A percentile compares a stretch with the other conserved stretches of the same genome.
phyloP scores from a whole-genome alignment of 2,329 filamentous ascomycete species.

The Zymoseptoria brevis region DNA sequence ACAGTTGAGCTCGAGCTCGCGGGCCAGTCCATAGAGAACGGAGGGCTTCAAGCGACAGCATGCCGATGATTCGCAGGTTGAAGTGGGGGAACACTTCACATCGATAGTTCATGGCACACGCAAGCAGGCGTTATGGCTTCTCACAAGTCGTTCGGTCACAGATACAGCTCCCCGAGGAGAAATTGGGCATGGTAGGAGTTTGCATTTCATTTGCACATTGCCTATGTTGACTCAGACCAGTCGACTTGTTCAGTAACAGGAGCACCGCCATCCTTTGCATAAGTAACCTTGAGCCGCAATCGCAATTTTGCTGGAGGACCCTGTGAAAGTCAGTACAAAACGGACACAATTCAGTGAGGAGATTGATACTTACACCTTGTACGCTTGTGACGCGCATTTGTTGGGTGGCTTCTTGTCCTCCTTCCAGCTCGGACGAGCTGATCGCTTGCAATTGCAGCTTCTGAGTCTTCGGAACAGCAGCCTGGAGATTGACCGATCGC shows the following conservation, averaged over 20 bases:
- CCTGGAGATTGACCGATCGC: conserved; percentile 74
- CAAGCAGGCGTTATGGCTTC: too few species aligned
- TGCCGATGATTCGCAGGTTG: too few species aligned
- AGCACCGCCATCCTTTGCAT: conserved; percentile 60
- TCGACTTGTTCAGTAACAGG: conserved; percentile 87
- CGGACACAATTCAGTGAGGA: background rate
- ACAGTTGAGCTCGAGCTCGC: background rate
- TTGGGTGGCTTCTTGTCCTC: conserved; percentile 78
- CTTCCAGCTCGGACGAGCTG: conserved; percentile 66
- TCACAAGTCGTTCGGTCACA: background rate
- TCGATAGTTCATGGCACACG: too few species aligned
- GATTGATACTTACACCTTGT: conserved; percentile 65
- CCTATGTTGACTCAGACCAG: conserved; percentile 69
- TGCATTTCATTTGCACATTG: background rate
- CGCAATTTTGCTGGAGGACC: conserved; percentile 61
- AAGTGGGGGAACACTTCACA: too few species aligned
- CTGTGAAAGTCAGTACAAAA: conserved; percentile 39
- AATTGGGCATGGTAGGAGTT: background rate
- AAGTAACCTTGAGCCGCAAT: conserved; percentile 77
- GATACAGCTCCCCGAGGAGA: background rate
- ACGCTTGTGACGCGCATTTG: conserved; percentile 79
- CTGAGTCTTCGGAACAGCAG: conserved; percentile 92
- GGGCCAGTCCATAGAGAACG: background rate
- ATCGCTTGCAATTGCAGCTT: conserved; percentile 89
- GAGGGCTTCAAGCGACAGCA: background rate